Evolutionary conservation across 306 rosid species (phyloP).

Genomic region (Hylodesmum podocarpum): DNA sequence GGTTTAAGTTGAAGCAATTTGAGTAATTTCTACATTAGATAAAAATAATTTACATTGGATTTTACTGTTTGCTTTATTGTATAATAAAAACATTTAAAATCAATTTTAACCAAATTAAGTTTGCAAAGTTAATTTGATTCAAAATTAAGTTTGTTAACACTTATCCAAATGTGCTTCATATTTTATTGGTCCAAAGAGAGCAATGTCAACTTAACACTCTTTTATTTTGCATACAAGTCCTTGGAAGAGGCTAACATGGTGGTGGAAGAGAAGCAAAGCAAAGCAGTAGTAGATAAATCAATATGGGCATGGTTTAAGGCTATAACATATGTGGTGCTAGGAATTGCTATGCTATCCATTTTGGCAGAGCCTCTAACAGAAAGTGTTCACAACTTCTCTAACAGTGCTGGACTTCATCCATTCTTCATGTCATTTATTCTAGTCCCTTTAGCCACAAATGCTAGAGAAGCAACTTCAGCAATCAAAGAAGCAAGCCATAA

Average conservation of each 20-base stretch:
- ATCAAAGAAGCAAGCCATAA: conserved; percentile 35
- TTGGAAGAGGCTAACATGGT: conserved; percentile 37
- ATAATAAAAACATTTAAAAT: too few species aligned
- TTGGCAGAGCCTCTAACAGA: conserved; percentile 54
- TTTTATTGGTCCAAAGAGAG: neutral
- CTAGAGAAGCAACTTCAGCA: conserved; percentile 47
- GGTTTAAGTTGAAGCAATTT: too few species aligned
- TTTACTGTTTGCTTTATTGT: too few species aligned
- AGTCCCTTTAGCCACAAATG: conserved; percentile 52
- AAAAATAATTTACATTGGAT: too few species aligned
- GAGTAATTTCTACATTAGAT: too few species aligned
- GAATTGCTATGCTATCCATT: conserved; percentile 43
- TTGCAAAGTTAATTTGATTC: too few species aligned
- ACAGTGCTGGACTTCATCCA: conserved; percentile 34
- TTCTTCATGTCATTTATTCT: conserved; percentile 49
- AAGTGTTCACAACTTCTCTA: conserved; percentile 48
- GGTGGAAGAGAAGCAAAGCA: conserved; percentile 27
- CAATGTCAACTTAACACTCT: neutral
- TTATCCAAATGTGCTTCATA: neutral
- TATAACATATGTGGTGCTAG: conserved; percentile 22
- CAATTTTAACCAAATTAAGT: too few species aligned
- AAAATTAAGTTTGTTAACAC: too few species aligned
- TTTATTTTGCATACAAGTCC: conserved; percentile 4
- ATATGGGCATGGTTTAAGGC: conserved; percentile 39
- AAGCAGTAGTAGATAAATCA: conserved; percentile 32